Conservation (phyloP, 139 green algal species). For the Chloropicon primus region DNA sequence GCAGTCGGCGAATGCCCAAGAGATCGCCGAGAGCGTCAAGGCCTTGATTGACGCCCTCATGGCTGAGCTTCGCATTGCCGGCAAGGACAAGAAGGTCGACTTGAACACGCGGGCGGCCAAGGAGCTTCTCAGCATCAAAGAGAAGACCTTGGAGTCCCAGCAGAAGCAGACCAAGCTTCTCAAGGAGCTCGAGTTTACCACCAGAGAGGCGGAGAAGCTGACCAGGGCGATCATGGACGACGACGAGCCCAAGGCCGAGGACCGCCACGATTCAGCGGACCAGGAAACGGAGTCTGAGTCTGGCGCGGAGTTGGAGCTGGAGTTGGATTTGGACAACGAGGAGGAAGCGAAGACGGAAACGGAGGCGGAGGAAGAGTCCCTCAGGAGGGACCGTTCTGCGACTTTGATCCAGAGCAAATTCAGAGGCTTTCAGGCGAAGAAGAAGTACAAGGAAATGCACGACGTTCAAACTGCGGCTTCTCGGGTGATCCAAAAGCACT, state of each 20-base stretch:
- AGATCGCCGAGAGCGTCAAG: neutral
- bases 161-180: neutral
- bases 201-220: neutral
- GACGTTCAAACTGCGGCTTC: neutral
- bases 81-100: neutral
- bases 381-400: neutral
- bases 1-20: neutral
- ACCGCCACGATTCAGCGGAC: neutral
- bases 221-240: neutral
- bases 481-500: neutral
- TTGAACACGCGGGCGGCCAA: neutral
- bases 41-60: neutral
- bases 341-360: neutral
- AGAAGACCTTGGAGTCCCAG: neutral
- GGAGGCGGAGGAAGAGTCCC: neutral
- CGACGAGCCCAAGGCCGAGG: neutral
- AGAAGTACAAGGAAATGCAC: neutral
- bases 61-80: neutral
- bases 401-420: neutral
- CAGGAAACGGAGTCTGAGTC: neutral
- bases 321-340: too few species aligned
- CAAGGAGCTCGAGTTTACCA: neutral
- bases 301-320: neutral
- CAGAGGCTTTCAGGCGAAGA: neutral
- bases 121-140: neutral